These are phyloP conservation scores for Backusella australiensis DNA, from an alignment of 192 early-diverging fungal genomes.

Conservation along the genomic window DNA sequence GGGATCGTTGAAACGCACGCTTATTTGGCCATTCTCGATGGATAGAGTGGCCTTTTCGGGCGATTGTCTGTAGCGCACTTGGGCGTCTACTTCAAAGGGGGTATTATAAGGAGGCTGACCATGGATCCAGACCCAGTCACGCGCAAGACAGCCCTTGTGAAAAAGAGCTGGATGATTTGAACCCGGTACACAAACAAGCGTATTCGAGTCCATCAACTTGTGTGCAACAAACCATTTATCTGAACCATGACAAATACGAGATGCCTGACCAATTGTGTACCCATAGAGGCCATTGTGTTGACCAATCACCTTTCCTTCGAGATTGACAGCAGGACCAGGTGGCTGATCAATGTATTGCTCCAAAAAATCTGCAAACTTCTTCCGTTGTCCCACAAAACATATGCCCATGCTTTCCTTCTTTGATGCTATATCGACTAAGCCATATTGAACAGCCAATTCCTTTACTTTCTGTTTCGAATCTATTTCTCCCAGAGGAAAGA, in stretches of 20 bases:
- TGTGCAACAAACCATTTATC: conserved; percentile 73
- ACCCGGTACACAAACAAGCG: conserved; percentile 61
- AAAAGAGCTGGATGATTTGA: conserved; percentile 16
- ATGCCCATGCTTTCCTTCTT: conserved; percentile 94
- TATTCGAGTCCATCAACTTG: conserved; percentile 61
- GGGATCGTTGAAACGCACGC: conserved; percentile 31
- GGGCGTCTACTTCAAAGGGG: conserved; percentile 33
- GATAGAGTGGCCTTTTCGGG: conserved; percentile 44
- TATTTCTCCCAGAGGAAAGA: conserved; percentile 85
- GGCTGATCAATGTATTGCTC: conserved; percentile 32
- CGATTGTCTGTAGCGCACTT: conserved; percentile 60
- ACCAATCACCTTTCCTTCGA: conserved; percentile 35
- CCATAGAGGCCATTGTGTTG: conserved; percentile 65
- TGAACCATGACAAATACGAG: conserved; percentile 58
- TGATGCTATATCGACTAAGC: conserved; percentile 57
- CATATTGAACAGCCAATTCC: conserved; percentile 51
- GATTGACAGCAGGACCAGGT: conserved; percentile 29
- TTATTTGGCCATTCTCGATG: conserved; percentile 14
- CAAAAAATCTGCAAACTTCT: conserved; percentile 70
- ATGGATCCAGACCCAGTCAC: conserved; percentile 49
- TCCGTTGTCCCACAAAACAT: conserved; percentile 89
- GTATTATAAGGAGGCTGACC: conserved; percentile 17
- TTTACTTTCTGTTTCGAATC: conserved; percentile 72
- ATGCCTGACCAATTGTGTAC: conserved; percentile 82
- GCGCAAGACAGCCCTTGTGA: conserved; percentile 25